Evolutionary conservation across 768 basidiomycete species (phyloP).

Genomic region (Tricholoma sp.): DNA sequence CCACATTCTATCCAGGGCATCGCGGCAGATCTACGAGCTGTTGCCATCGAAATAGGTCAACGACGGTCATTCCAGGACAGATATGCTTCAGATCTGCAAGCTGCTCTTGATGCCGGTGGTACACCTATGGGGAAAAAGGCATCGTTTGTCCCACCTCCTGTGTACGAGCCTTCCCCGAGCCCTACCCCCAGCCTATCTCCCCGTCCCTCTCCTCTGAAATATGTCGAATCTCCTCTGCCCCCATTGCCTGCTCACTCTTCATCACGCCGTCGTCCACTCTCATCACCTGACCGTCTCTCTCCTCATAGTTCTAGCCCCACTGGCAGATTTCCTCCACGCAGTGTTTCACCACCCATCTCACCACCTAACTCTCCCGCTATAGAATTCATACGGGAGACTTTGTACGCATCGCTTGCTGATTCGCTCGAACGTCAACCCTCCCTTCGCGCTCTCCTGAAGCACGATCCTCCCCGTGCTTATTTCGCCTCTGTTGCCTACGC

Average conservation of each 20-base stretch:
- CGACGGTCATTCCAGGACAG: conserved; percentile 78
- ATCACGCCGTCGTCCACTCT: conserved; percentile 18
- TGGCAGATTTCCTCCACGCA: conserved; percentile 20
- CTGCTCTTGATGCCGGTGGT: conserved; percentile 65
- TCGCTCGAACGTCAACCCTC: conserved; percentile 51
- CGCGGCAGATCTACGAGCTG: conserved; percentile 76
- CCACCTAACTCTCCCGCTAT: conserved; percentile 56
- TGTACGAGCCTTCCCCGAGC: conserved; percentile 42
- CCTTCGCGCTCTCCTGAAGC: conserved; percentile 50
- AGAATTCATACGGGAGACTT: conserved; percentile 78
- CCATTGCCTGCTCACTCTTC: conserved; percentile 12
- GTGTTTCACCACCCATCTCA: conserved; percentile 36
- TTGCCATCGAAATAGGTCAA: conserved; percentile 85
- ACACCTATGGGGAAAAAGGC: conserved; percentile 39
- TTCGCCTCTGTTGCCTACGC: conserved; percentile 72
- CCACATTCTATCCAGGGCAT: conserved; percentile 48
- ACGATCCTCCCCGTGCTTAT: conserved; percentile 70
- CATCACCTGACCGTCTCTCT: conserved; percentile 23
- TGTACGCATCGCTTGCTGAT: conserved; percentile 77
- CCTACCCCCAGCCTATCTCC: conserved; percentile 18
- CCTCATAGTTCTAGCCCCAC: conserved; percentile 14
- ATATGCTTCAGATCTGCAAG: conserved; percentile 71
- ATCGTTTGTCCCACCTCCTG: conserved; percentile 67
- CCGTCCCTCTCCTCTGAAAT: conserved; percentile 13
- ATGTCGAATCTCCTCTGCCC: conserved; percentile 8